phyloP scores from a whole-genome alignment of 2,329 filamentous ascomycete genomes.

The Alternaria solani region DNA sequence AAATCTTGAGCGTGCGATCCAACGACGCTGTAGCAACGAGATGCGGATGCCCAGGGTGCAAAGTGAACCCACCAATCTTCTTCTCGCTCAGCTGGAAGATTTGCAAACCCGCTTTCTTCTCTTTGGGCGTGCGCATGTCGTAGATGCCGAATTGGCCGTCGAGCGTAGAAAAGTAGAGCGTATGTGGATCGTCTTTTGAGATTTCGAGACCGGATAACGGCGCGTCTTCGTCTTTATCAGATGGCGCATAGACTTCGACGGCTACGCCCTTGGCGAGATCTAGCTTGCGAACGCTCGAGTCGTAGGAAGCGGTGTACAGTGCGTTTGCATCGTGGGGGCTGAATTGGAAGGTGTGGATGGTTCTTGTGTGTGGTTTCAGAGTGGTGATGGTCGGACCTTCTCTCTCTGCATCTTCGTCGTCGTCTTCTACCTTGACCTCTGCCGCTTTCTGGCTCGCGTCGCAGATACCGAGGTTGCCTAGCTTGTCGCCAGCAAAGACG shows the following conservation, averaged over 20 bases:
- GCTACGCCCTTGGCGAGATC: constrained; percentile 84
- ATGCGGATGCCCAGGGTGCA: constrained; percentile 82
- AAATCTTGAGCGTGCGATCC: constrained; percentile 87
- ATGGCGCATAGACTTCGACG: constrained; percentile 80
- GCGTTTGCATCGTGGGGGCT: constrained; percentile 75
- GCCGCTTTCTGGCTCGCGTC: constrained; percentile 78
- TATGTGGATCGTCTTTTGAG: constrained; percentile 71
- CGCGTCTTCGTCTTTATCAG: constrained; percentile 72
- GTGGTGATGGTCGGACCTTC: constrained; percentile 83
- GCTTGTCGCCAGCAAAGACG: constrained; percentile 92
- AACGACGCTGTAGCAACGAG: constrained; percentile 88
- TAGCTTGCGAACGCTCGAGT: constrained; percentile 87
- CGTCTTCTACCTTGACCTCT: constrained; percentile 64
- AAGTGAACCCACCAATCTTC: constrained; percentile 93
- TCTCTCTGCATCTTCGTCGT: constrained; percentile 70
- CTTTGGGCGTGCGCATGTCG: constrained; percentile 71
- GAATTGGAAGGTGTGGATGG: constrained; percentile 85
- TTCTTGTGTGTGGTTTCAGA: constrained; percentile 88
- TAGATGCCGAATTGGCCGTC: constrained; percentile 81
- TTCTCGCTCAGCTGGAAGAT: constrained; percentile 83
- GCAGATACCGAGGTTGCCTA: constrained; percentile 88
- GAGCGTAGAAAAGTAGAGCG: constrained; percentile 87
- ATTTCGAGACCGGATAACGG: constrained; percentile 88
- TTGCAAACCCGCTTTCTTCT: constrained; percentile 61
- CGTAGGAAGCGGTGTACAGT: constrained; percentile 88